Evolutionary conservation across 2,329 filamentous ascomycete genomes (phyloP), one percentile per base, ranked within the genome.

Genomic region (Fusarium tjaetaba): DNA sequence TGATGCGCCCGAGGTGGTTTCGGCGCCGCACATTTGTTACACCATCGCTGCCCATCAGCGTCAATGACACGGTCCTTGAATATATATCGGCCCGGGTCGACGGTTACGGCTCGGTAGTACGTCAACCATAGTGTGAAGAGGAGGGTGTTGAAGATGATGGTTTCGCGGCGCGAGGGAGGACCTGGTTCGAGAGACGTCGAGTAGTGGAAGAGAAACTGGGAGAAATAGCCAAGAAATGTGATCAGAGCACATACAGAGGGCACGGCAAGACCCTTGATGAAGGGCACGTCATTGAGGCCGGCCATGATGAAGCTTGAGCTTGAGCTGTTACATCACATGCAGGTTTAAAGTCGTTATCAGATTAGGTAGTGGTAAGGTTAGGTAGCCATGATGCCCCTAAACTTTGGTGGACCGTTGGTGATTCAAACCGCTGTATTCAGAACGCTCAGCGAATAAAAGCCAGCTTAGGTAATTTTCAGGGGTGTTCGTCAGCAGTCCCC

Each of bases 1-100:
- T 97, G 94, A 85, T 96, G 94, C 3, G 93, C 90, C 72, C 94
- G 86, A 2, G 92, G 90, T 4, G 94, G 93, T 79, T 96, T 96
- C 18, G 90, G 90, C 39, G 89, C 88, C 53, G 89, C 84, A 81
- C 94, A 97, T 81, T 93, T 94, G 73, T 88, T 89, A 84, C 94
- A 97, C 92, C 93, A 96, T 58, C 87, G 74, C 55, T 71, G 65
- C 24, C 76, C 76, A 24, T 82, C 78, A 16, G 78, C 78, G 51
- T 84, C 80, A 39, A 82, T 74, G 13, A 82, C 78, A 11, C 76
- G 72, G 4, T 81, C 80, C 28, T 82, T 78, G 70, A 88, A 88
- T 65, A 79, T 72, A 76, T 88, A 90, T 24, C 85, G 85, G 55
- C 90, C 90, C 1, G 90, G 88, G 71, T 91, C 85, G 75, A 89